Evolutionary conservation across 129 eudicot species (phyloP), one percentile per base, ranked within the genome.

Genomic region (Escallonia rubra): DNA sequence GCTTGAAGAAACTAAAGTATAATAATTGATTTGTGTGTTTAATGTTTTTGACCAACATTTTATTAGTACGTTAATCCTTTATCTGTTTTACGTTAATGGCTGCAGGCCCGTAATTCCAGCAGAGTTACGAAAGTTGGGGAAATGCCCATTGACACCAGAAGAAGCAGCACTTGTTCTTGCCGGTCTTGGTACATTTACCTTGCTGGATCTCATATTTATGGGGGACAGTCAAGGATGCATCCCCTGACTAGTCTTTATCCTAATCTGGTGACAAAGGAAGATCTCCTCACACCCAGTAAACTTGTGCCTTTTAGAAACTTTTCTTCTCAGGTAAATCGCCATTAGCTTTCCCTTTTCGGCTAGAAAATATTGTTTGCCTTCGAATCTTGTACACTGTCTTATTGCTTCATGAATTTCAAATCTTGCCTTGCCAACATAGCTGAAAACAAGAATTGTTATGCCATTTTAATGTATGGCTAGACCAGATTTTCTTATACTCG

Each of bases 141-240:
- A 76, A 79, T 93, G 99, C 71, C 99, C 99, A 60, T 61, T 93
- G 68, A 93, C 99, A 64, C 96, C 99, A 23, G 99, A 93, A 83
- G 99, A 86, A 89, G 86, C 90, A 43, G 98, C 86, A 57, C 84
- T 93, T 11, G 91, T 86, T 84, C 88, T 93, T 47, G 84, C 95
- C 40, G 83, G 72, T 51, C 88, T 86, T 61, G 92, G 92, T 75
- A 79, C 44, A 78, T 91, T 51, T 91, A 88, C 74, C 91, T 88
- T 47, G 96, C 98, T 11, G 87, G 98, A 6, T 91, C 96, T 57
- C 75, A 78, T n/a, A 85, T 91, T 57, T 91, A 88, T 42, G 96
- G 96, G 41, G 98, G 96, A 16, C 45, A 79, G 66, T 79, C 86
- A 60, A 88, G 96, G 69, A 81, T 88, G 87, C 60, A 48, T 48